phyloP scores from a whole-genome alignment of 768 basidiomycete genomes.

The Calocybe gangraenosa region DNA sequence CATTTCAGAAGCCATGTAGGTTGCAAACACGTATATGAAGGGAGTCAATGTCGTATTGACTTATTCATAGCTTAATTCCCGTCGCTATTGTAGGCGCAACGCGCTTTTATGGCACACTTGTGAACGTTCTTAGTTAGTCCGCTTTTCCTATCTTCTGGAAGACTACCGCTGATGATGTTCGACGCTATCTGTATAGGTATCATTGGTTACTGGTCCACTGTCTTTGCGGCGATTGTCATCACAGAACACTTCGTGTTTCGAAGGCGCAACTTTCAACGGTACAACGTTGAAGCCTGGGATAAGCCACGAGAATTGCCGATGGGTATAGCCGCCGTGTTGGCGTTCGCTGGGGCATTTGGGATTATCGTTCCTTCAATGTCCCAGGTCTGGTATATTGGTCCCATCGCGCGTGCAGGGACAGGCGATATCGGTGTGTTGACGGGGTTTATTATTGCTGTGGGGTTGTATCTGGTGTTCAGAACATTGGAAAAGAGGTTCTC shows the following conservation, averaged over 20 bases:
- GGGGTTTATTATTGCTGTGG: conserved; percentile 43
- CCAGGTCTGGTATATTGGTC: conserved; percentile 69
- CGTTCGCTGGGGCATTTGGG: conserved; percentile 47
- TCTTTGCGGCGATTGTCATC: conserved; percentile 56
- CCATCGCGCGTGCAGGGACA: conserved; percentile 51
- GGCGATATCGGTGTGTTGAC: conserved; percentile 74
- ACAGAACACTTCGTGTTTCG: conserved; percentile 69
- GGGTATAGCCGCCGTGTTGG: conserved; percentile 56
- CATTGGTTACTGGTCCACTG: conserved; percentile 55
- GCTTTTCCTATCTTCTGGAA: not conserved
- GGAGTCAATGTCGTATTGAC: not conserved
- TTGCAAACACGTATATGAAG: conserved; percentile 11
- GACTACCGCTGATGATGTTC: not conserved
- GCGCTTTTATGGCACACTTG: conserved; percentile 59
- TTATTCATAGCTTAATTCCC: conserved; percentile 49
- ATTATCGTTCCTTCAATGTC: conserved; percentile 65
- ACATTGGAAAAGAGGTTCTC: conserved; percentile 1
- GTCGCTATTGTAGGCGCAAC: conserved; percentile 66
- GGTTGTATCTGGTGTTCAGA: conserved; percentile 35
- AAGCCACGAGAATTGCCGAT: conserved; percentile 47
- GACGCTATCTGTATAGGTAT: conserved; percentile 25
- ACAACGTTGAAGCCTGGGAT: conserved; percentile 56
- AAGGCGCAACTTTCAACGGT: conserved; percentile 37
- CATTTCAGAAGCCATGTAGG: conserved; percentile 63
- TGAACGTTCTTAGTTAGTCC: conserved; percentile 56